Percentiles rank a stretch among this genome's conserved stretches.
Evolutionary conservation across 176 grass and related monocot species (phyloP).

Genomic region (Elaeis guineensis): DNA sequence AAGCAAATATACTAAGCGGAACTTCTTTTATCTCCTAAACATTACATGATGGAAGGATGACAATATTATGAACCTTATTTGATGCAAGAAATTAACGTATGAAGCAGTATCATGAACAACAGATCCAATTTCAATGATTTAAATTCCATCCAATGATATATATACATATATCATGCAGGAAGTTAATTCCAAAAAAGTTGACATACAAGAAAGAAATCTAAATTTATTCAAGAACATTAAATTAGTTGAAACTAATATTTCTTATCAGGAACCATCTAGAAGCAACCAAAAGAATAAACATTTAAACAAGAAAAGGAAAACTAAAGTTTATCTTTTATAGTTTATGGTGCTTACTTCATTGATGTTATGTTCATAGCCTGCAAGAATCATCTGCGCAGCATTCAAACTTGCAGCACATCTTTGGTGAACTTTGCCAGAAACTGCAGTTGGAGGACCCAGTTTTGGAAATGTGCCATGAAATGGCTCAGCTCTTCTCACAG

Average conservation of each 20-base stretch:
- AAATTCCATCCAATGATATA: constrained; percentile 19
- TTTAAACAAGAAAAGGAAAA: neutral
- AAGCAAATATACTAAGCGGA: too few relatives aligned
- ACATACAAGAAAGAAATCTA: too few relatives aligned
- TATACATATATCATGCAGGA: too few relatives aligned
- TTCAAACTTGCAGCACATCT: constrained; percentile 70
- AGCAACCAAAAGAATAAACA: constrained; percentile 1
- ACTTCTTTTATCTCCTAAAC: too few relatives aligned
- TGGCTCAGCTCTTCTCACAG: constrained; percentile 92
- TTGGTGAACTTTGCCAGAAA: constrained; percentile 96
- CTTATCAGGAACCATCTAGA: constrained; percentile 1
- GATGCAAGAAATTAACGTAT: too few relatives aligned
- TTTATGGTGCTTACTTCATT: constrained; percentile 40
- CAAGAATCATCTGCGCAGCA: constrained; percentile 89
- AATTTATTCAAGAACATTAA: too few relatives aligned
- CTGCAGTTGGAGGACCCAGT: constrained; percentile 73
- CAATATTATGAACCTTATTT: too few relatives aligned
- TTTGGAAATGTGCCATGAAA: constrained; percentile 87
- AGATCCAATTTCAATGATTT: too few relatives aligned
- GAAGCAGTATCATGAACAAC: too few relatives aligned
- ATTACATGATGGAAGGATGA: too few relatives aligned
- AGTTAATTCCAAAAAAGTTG: too few relatives aligned
- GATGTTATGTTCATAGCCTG: constrained; percentile 95
- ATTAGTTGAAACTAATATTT: too few relatives aligned
- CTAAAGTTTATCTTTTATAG: neutral